Percentiles rank a stretch among this genome's conserved stretches.
phyloP scores from a whole-genome alignment of 2,329 filamentous ascomycete species.

The Leptographium lundbergii region DNA sequence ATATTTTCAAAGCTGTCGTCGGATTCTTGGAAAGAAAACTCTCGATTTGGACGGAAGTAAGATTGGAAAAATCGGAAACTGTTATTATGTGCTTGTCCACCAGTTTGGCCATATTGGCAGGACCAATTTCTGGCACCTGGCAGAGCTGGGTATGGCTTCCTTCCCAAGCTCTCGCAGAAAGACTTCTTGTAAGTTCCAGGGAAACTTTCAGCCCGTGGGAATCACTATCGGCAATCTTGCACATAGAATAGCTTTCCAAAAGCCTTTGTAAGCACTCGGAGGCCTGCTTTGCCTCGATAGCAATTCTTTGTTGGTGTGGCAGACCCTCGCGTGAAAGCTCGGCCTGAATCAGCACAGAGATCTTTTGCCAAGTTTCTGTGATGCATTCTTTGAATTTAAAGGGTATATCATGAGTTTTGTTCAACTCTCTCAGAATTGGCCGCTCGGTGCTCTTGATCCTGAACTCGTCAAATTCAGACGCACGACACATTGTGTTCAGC shows the following conservation, averaged over 20 bases:
- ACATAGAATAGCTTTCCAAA: conserved; percentile 65
- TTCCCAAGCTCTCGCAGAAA: conserved; percentile 71
- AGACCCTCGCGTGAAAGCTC: conserved; percentile 52
- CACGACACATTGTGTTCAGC: conserved; percentile 55
- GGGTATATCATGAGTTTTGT: conserved; percentile 53
- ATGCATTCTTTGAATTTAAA: conserved; percentile 60
- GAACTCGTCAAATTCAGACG: conserved; percentile 60
- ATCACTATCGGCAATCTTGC: conserved; percentile 47
- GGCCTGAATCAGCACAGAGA: conserved; percentile 65
- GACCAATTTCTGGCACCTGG: conserved; percentile 69
- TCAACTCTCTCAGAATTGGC: conserved; percentile 56
- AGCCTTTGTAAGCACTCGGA: conserved; percentile 59
- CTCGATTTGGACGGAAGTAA: conserved; percentile 64
- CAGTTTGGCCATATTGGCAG: conserved; percentile 63
- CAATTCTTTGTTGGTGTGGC: conserved; percentile 30
- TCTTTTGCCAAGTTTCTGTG: conserved; percentile 55
- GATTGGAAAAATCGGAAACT: conserved; percentile 54
- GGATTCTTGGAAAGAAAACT: conserved; percentile 65
- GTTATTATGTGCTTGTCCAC: conserved; percentile 55
- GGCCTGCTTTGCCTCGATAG: conserved; percentile 50
- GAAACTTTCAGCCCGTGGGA: conserved; percentile 54
- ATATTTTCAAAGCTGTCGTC: conserved; percentile 63
- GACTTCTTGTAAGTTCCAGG: conserved; percentile 64
- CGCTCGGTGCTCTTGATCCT: conserved; percentile 61
- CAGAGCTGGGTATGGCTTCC: conserved; percentile 67